Evolutionary conservation across 2,329 filamentous ascomycete genomes (phyloP).

Genomic region (Ramularia endophylla): DNA sequence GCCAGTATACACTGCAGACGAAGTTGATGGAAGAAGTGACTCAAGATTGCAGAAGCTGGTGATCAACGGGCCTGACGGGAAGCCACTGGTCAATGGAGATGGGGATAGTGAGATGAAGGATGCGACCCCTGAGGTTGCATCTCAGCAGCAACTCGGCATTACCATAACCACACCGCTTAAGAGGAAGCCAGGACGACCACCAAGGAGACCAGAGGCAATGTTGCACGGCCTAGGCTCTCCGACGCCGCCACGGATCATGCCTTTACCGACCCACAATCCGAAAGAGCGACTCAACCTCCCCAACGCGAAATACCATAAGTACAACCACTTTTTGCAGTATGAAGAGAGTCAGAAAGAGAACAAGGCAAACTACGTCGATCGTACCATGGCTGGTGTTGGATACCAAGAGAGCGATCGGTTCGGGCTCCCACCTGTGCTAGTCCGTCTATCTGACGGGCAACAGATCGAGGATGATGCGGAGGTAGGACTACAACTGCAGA

Average conservation of each 20-base stretch:
- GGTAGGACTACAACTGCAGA: constrained; percentile 44
- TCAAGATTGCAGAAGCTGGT: constrained; percentile 39
- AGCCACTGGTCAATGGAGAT: constrained; percentile 15
- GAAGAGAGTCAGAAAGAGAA: constrained; percentile 82
- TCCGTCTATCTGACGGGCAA: constrained; percentile 56
- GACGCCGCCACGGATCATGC: constrained; percentile 60
- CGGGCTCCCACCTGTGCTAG: constrained; percentile 67
- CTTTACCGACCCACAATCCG: constrained; percentile 71
- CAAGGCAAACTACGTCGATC: constrained; percentile 80
- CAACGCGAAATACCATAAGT: constrained; percentile 66
- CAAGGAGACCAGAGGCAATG: constrained; percentile 57
- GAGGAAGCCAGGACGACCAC: constrained; percentile 58
- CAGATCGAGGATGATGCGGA: constrained; percentile 60
- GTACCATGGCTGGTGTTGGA: constrained; percentile 90
- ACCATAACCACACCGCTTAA: constrained; percentile 33
- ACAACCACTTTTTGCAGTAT: constrained; percentile 72
- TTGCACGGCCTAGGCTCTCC: constrained; percentile 55
- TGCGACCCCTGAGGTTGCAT: constrained; percentile 12
- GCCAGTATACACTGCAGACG: constrained; percentile 71
- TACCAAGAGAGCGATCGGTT: constrained; percentile 95
- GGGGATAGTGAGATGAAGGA: constrained; percentile 24
- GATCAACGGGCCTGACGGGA: constrained; percentile 15
- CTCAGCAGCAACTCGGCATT: background rate
- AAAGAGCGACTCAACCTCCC: constrained; percentile 76
- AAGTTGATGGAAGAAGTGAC: constrained; percentile 66